These are phyloP conservation scores for Trichosporon asahii DNA, from an alignment of 1,284 basidiomycete genomes.

Conservation along the genomic window DNA sequence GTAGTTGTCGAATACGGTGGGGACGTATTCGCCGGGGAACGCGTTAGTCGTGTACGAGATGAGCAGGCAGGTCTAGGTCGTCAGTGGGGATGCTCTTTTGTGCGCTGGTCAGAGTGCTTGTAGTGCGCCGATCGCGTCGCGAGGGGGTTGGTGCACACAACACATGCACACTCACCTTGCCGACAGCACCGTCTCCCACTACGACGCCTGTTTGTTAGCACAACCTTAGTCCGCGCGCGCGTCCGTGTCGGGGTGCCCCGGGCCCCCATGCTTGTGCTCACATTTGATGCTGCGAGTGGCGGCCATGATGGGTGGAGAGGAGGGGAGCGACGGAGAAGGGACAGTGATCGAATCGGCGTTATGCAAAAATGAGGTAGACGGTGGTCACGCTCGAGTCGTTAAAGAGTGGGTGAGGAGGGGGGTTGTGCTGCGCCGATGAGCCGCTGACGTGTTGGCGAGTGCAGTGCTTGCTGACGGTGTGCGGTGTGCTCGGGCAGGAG, in stretches of 20 bases:
- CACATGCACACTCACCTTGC: constrained; percentile 67
- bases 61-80: constrained; percentile 79
- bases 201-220: constrained; percentile 62
- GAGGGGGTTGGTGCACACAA: constrained; percentile 5
- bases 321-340: background rate
- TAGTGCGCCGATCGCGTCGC: background rate
- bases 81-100: background rate
- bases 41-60: constrained; percentile 96
- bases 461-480: background rate
- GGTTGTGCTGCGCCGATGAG: background rate
- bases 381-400: constrained; percentile 7
- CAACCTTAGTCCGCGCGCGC: background rate
- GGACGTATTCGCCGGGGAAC: constrained; percentile 88
- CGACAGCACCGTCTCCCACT: constrained; percentile 98
- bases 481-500: background rate
- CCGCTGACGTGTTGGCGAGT: background rate
- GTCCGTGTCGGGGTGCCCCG: background rate
- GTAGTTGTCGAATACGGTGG: constrained; percentile 63
- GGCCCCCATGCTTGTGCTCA: constrained; percentile 10
- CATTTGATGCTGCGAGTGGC: constrained; percentile 38
- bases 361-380: background rate
- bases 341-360: constrained; percentile 10
- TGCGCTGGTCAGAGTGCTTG: no score
- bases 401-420: constrained; percentile 7
- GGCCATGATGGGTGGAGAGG: constrained; percentile 14